Percentiles rank a stretch among this genome's conserved stretches.
phyloP scores from a whole-genome alignment of 2,329 filamentous ascomycete genomes.

The Pseudogymnoascus sp. region DNA sequence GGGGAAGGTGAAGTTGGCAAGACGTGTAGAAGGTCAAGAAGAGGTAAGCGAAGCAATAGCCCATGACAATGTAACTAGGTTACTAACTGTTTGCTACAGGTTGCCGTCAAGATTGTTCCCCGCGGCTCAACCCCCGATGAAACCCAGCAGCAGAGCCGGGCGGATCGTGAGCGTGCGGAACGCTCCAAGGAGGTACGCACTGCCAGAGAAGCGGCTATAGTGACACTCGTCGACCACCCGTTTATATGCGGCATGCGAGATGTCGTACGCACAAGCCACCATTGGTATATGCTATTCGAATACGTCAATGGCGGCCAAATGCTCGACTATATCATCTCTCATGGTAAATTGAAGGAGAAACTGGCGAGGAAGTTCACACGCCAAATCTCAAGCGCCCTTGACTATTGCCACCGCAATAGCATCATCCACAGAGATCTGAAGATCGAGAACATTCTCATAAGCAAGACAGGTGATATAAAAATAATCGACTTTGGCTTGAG shows the following conservation, averaged over 20 bases:
- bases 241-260: slow-evolving; percentile 95
- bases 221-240: slow-evolving; percentile 85
- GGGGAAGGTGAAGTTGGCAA: slow-evolving; percentile 96
- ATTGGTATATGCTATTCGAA: slow-evolving; percentile 99
- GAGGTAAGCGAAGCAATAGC: slow-evolving; percentile 48
- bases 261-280: slow-evolving; percentile 89
- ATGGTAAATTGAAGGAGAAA: slow-evolving; percentile 95
- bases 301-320: slow-evolving; percentile 98
- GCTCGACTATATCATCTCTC: slow-evolving; percentile 99
- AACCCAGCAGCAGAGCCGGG: slow-evolving; percentile 53
- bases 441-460: slow-evolving; percentile 98
- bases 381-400: slow-evolving; percentile 90
- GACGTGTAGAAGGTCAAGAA: slow-evolving; percentile 81
- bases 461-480: slow-evolving; percentile 97
- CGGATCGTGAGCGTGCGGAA: slow-evolving; percentile 80
- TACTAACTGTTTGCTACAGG: slow-evolving; percentile 42
- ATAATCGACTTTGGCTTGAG: slow-evolving; percentile 98
- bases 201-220: slow-evolving; percentile 90
- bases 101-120: slow-evolving; percentile 95
- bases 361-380: slow-evolving; percentile 95
- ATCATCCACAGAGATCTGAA: slow-evolving; percentile 97
- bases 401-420: slow-evolving; percentile 96
- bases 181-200: slow-evolving; percentile 95
- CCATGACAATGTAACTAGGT: not conserved
- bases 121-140: slow-evolving; percentile 82